These are phyloP conservation scores for Pleurotus citrinopileatus DNA, from an alignment of 768 basidiomycete genomes.

Conservation along the genomic window DNA sequence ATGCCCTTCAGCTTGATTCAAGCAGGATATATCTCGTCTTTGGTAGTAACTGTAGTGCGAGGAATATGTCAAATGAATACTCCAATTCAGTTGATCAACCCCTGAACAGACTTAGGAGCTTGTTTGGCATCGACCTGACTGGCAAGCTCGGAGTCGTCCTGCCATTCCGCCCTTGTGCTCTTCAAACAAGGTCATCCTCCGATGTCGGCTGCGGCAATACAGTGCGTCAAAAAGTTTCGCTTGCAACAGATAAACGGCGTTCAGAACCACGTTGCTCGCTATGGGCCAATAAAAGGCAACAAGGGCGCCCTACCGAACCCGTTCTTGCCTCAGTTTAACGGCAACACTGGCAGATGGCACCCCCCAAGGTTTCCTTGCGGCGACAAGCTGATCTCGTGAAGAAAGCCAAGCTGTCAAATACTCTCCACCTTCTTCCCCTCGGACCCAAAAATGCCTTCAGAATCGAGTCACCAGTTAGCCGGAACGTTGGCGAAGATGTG, in stretches of 20 bases:
- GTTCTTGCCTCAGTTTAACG: slow-evolving; percentile 63
- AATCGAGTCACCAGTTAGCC: background rate
- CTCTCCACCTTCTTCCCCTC: slow-evolving; percentile 62
- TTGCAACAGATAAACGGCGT: slow-evolving; percentile 40
- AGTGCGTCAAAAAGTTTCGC: slow-evolving; percentile 43
- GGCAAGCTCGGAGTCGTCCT: too few relatives aligned
- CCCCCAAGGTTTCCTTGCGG: slow-evolving; percentile 70
- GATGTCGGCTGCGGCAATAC: slow-evolving; percentile 15
- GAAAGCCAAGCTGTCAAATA: slow-evolving; percentile 53
- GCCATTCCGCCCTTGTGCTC: background rate
- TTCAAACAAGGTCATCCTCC: background rate
- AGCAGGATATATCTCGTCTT: background rate
- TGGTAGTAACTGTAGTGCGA: too few relatives aligned
- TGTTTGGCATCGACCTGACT: too few relatives aligned
- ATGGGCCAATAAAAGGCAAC: slow-evolving; percentile 32
- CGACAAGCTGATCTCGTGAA: slow-evolving; percentile 79
- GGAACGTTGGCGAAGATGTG: background rate
- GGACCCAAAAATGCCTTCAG: slow-evolving; percentile 51
- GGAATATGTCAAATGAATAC: too few relatives aligned
- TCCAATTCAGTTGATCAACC: too few relatives aligned
- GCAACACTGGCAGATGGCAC: slow-evolving; percentile 61
- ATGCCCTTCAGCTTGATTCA: background rate
- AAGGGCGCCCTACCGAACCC: slow-evolving; percentile 53
- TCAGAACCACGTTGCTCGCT: slow-evolving; percentile 28
- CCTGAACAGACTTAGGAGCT: too few relatives aligned